Percentiles rank a stretch among this genome's conserved stretches.
These are phyloP conservation scores for Combretum micranthum DNA, from an alignment of 345 rosid genomes.

Conservation along the genomic window DNA sequence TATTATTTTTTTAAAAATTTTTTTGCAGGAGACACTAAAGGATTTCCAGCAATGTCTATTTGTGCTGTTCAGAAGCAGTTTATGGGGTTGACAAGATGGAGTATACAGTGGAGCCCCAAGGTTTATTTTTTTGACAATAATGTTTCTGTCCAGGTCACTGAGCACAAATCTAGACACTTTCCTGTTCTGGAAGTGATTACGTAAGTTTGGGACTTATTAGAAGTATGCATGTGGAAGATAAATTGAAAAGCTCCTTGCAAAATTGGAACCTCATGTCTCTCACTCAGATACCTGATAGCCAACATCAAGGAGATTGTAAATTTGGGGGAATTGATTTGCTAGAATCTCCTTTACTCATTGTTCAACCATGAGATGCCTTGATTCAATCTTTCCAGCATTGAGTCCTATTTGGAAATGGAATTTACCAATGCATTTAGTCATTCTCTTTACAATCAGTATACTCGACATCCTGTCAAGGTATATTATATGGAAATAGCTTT, in stretches of 20 bases:
- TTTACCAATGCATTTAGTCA: slow-evolving; percentile 31
- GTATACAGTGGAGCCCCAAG: slow-evolving; percentile 28
- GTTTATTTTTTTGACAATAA: slow-evolving; percentile 33
- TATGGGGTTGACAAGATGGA: slow-evolving; percentile 41
- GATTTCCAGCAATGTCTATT: slow-evolving; percentile 17
- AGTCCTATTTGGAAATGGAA: slow-evolving; percentile 30
- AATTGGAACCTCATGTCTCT: slow-evolving; percentile 21
- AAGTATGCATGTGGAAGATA: slow-evolving; percentile 33
- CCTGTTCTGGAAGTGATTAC: slow-evolving; percentile 71
- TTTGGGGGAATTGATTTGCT: slow-evolving; percentile 26
- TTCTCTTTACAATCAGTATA: slow-evolving; percentile 12
- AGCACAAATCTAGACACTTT: slow-evolving; percentile 25
- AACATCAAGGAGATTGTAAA: slow-evolving; percentile 38
- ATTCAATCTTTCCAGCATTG: slow-evolving; percentile 26
- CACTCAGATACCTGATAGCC: slow-evolving; percentile 19
- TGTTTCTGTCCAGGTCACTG: slow-evolving; percentile 24
- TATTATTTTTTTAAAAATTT: too few species aligned
- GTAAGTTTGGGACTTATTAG: slow-evolving; percentile 30
- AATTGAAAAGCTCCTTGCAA: slow-evolving; percentile 40
- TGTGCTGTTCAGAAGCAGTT: slow-evolving; percentile 38
- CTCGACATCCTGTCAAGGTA: slow-evolving; percentile 20
- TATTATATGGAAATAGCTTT: slow-evolving; percentile 19
- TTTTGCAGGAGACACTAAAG: slow-evolving; percentile 41
- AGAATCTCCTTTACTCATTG: slow-evolving; percentile 40
- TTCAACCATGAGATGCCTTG: slow-evolving; percentile 29